These are phyloP conservation scores for Globisporangium lucens DNA, from an alignment of 352 stramenopile genomes.

Conservation along the genomic window DNA sequence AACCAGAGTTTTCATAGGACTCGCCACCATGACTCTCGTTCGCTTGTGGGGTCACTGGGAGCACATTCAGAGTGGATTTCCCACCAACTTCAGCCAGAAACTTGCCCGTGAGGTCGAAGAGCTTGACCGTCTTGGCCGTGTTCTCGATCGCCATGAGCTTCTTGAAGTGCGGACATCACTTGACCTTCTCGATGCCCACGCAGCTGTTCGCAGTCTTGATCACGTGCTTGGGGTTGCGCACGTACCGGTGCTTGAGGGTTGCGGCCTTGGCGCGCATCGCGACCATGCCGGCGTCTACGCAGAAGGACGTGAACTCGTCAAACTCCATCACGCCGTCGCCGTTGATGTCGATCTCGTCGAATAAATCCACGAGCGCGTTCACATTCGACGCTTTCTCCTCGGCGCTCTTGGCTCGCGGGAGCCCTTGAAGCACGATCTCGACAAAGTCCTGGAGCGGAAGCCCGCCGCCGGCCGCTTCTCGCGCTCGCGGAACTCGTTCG, in stretches of 20 bases:
- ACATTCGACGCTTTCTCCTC: constrained; percentile 55
- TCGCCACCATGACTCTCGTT: constrained; percentile 5
- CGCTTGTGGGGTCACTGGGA: constrained; percentile 14
- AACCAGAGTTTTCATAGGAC: neutral
- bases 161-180: constrained; percentile 62
- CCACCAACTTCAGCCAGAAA: constrained; percentile 51
- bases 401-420: constrained; percentile 37
- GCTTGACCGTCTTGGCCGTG: constrained; percentile 58
- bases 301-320: constrained; percentile 86
- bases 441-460: constrained; percentile 75
- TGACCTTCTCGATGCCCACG: constrained; percentile 58
- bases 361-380: constrained; percentile 67
- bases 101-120: constrained; percentile 55
- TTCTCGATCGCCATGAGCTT: constrained; percentile 68
- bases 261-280: constrained; percentile 42
- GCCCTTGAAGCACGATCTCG: constrained; percentile 66
- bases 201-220: constrained; percentile 61
- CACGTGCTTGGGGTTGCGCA: constrained; percentile 47
- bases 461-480: constrained; percentile 48
- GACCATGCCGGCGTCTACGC: constrained; percentile 82
- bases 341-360: constrained; percentile 89
- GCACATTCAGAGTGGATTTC: constrained; percentile 9
- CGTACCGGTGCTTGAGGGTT: constrained; percentile 70
- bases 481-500: constrained; percentile 69
- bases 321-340: constrained; percentile 84